phyloP scores from a whole-genome alignment of 2,329 filamentous ascomycete species.

The Orbilia quercus region DNA sequence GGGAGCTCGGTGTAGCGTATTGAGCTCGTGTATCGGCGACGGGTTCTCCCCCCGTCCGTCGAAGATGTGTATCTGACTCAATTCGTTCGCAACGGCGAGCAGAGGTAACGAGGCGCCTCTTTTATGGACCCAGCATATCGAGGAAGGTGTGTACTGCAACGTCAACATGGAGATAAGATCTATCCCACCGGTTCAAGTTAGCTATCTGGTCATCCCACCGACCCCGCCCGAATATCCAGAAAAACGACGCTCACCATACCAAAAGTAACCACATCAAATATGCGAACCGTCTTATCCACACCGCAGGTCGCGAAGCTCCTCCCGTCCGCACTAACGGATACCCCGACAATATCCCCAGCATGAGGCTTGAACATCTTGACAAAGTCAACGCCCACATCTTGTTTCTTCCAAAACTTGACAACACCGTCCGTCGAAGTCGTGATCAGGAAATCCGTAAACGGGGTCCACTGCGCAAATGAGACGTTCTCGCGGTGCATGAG shows the following conservation, averaged over 20 bases:
- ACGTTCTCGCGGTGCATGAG: slow-evolving; percentile 99
- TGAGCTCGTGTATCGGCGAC: slow-evolving; percentile 79
- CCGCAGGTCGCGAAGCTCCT: slow-evolving; percentile 93
- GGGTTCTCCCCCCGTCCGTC: slow-evolving; percentile 87
- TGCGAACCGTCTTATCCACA: slow-evolving; percentile 79
- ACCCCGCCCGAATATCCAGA: slow-evolving; percentile 2
- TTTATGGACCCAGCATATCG: slow-evolving; percentile 90
- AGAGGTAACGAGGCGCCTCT: slow-evolving; percentile 88
- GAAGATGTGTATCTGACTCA: slow-evolving; percentile 80
- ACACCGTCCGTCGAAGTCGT: slow-evolving; percentile 94
- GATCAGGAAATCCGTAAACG: slow-evolving; percentile 91
- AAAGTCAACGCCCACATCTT: slow-evolving; percentile 89
- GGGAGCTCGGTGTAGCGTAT: slow-evolving; percentile 80
- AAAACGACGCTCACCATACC: slow-evolving; percentile 64
- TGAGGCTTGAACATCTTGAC: slow-evolving; percentile 98
- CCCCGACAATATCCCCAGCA: slow-evolving; percentile 81
- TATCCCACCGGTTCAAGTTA: slow-evolving; percentile 57
- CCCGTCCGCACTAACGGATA: slow-evolving; percentile 88
- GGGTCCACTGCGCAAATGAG: slow-evolving; percentile 86
- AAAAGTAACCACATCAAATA: slow-evolving; percentile 85
- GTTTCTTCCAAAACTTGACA: slow-evolving; percentile 99
- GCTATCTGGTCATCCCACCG: not conserved
- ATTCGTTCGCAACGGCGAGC: slow-evolving; percentile 82
- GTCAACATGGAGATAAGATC: slow-evolving; percentile 84
- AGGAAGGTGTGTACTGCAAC: slow-evolving; percentile 79